Evolutionary conservation across 2,329 filamentous ascomycete species (phyloP).

Genomic region (Aspergillus tanneri): DNA sequence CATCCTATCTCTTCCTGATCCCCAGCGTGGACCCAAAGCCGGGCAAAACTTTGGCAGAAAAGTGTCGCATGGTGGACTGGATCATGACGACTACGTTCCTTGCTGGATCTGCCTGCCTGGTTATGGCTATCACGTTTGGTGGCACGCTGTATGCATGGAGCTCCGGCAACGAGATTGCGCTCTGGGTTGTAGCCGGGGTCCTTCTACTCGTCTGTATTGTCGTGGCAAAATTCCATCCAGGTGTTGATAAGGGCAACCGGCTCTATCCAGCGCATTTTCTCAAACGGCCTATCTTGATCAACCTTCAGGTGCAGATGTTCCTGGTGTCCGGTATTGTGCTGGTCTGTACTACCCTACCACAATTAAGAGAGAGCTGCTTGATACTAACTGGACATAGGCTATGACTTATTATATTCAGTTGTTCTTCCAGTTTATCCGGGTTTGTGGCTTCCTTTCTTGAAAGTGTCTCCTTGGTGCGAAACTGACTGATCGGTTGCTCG

Average conservation of each 20-base stretch:
- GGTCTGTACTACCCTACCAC: too few species aligned
- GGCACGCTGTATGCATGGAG: too few species aligned
- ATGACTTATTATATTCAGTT: conserved; percentile 14
- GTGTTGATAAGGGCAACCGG: neutral
- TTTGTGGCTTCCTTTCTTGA: neutral
- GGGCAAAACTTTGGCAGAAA: too few species aligned
- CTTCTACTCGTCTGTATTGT: neutral
- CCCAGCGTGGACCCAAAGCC: too few species aligned
- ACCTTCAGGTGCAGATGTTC: conserved; percentile 4
- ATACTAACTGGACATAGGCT: neutral
- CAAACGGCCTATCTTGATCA: neutral
- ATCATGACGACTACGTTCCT: too few species aligned
- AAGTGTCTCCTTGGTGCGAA: neutral
- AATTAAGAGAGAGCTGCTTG: too few species aligned
- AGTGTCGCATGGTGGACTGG: too few species aligned
- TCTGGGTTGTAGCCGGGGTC: conserved; percentile 1
- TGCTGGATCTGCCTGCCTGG: too few species aligned
- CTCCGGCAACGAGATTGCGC: conserved; percentile 1
- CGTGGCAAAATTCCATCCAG: neutral
- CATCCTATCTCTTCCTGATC: too few species aligned
- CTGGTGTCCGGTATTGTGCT: conserved; percentile 2
- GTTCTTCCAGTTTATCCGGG: conserved; percentile 19
- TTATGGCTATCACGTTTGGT: too few species aligned
- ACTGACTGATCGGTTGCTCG: neutral
- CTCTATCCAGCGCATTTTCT: conserved; percentile 1